These are phyloP conservation scores for Tremellales sp. DNA, from an alignment of 1,284 basidiomycete species.

Conservation along the genomic window DNA sequence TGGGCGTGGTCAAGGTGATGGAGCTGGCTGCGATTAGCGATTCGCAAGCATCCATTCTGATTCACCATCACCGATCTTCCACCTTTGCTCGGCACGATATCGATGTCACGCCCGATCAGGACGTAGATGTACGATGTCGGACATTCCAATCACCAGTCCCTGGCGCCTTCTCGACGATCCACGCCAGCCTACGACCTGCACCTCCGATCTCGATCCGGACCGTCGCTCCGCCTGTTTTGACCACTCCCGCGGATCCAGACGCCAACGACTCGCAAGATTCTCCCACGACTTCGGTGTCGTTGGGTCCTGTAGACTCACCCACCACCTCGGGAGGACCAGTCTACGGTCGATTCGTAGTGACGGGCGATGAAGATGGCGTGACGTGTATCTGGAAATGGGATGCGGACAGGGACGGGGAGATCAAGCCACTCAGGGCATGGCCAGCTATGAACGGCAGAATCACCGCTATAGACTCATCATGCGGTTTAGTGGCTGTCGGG, in stretches of 20 bases:
- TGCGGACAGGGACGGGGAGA: constrained; percentile 1
- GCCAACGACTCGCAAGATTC: neutral
- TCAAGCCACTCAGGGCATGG: constrained; percentile 32
- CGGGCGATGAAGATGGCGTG: constrained; percentile 33
- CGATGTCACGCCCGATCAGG: constrained; percentile 1
- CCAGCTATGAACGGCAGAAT: constrained; percentile 32
- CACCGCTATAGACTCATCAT: constrained; percentile 35
- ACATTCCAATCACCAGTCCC: constrained; percentile 11
- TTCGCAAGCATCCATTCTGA: constrained; percentile 16
- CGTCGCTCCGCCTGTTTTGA: neutral
- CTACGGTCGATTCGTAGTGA: constrained; percentile 33
- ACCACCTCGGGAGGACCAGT: neutral
- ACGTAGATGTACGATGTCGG: constrained; percentile 3
- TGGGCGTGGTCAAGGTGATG: constrained; percentile 24
- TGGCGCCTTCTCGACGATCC: constrained; percentile 12
- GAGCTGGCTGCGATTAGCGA: constrained; percentile 14
- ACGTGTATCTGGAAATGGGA: constrained; percentile 43
- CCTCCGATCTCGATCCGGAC: constrained; percentile 15
- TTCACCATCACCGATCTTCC: constrained; percentile 27
- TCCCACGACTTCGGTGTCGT: neutral
- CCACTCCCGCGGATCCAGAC: neutral
- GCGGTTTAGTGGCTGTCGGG: constrained; percentile 39
- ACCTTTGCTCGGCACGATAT: constrained; percentile 30
- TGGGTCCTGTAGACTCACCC: neutral
- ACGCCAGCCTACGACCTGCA: constrained; percentile 15